Evolutionary conservation across 805 yeast genomes (phyloP), one percentile per base, ranked within the genome.

Genomic region (Priceomyces fermenticarens): DNA sequence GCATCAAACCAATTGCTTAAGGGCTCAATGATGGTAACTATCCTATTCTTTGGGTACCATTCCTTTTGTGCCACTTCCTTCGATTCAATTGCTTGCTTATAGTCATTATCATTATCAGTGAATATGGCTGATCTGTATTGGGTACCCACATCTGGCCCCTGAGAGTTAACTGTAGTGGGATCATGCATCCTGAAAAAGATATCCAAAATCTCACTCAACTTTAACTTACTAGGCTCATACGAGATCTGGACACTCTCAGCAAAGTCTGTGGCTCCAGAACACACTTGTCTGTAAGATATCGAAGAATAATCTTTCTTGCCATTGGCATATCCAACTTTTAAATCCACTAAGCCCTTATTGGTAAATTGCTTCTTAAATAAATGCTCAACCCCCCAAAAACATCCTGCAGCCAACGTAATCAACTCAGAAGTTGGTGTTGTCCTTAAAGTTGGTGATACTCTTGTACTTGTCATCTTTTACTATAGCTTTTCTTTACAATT

Each of bases 181-280:
- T 93, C 98, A 61, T 91, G 99, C 60, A 88, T 88, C 54, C 84
- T 73, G 70, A 88, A 90, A 70, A 91, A 93, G 51, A 90, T 87
- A 41, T 83, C 90, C 32, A 88, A 63, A 34, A 91, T 64, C 23
- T 84, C 86, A 41, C 65, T 75, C 53, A 80, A 72, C 3, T 77
- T 45, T 2, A 87, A 72, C n/a, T 61, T 49, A 2, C 72, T 48
- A 16, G 97, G 96, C 53, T 89, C 90, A 54, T 78, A 93, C 1
- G 91, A 72, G 10, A 91, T 70, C 61, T 91, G 97, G 14, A 91
- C 65, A 4, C 86, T 82, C 60, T 91, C 99, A 4, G 95, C 96
- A 55, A 60, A 68, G 16, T 79, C 75, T 0, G 97, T 88, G n/a
- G 71, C 68, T 23, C 90, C 91, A 4, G 77, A 60, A 60, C 95